Evolutionary conservation across 1,284 basidiomycete genomes (phyloP).

Genomic region (Apiotrichum gracile): DNA sequence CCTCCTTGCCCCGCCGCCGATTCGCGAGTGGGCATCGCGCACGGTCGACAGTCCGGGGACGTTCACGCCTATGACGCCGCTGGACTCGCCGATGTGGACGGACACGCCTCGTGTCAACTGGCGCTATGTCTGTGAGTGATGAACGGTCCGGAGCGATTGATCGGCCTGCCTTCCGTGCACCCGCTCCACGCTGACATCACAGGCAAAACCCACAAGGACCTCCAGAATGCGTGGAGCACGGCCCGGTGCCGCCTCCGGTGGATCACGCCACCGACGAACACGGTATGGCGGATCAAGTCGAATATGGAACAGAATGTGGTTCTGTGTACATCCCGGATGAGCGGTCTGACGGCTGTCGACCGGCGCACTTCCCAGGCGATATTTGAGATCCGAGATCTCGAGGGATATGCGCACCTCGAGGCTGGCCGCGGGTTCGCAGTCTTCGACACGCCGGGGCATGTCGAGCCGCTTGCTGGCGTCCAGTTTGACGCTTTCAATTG

Average conservation of each 20-base stretch:
- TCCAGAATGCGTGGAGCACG: constrained; percentile 26
- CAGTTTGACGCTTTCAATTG: constrained; percentile 2
- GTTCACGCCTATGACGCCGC: neutral
- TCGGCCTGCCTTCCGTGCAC: too few species aligned
- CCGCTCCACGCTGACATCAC: neutral
- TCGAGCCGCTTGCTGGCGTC: constrained; percentile 1
- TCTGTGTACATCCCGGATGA: constrained; percentile 22
- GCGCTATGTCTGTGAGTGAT: constrained; percentile 17
- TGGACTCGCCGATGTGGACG: neutral
- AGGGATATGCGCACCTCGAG: constrained; percentile 33
- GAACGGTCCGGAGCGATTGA: neutral
- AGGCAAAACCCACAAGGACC: constrained; percentile 15
- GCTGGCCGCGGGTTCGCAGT: constrained; percentile 32
- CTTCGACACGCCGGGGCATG: constrained; percentile 18
- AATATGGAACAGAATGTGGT: constrained; percentile 27
- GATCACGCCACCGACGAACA: constrained; percentile 24
- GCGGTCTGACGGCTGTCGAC: constrained; percentile 7
- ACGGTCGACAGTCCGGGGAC: neutral
- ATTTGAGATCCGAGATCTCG: constrained; percentile 22
- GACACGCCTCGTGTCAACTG: constrained; percentile 9
- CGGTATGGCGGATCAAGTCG: constrained; percentile 39
- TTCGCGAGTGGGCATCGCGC: neutral
- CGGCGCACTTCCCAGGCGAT: constrained; percentile 14
- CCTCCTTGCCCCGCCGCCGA: neutral
- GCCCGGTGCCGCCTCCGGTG: constrained; percentile 26